Base-by-base conservation (phyloP, 371 early-diverging fungal species). In the Saksenaea vasiformis region DNA sequence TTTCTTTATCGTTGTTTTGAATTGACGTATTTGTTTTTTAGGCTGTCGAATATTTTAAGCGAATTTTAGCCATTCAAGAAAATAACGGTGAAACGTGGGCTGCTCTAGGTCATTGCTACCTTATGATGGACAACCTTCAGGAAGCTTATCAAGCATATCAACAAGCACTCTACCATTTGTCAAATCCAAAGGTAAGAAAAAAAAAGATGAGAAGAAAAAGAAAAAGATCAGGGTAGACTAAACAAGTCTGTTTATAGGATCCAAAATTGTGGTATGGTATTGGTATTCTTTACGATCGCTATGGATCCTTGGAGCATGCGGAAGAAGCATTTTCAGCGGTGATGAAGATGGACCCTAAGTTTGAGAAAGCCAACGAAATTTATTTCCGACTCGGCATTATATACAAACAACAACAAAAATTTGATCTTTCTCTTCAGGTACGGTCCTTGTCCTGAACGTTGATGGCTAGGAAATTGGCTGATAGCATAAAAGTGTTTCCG, bases 181-280 rank as follows among this genome's bases (percentile, higher is more conserved):
- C 90, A 7, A 92, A 94, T 71, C 90, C 95, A 41, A 93, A 92
- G 61, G 67, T 69, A 65, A 54, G 17, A 19, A 2, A 15, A 26
- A 10, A 14, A 24, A 8, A 17, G n/a, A 63, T 31, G 22, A 28
- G 34, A n/a, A 5, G 0, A 19, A 14, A 10, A 4, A 7, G 31
- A 24, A 24, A 38, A 27, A 7, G 26, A 17, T n/a, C n/a, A n/a
- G n/a, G n/a, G n/a, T 51, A 17, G 43, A 17, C 13, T 56, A 22
- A 19, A 47, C 10, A 22, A 19, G 35, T 58, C 14, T 24, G 5
- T 26, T 36, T 39, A 7, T 66, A 92, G 89, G 97, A 95, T 64
- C 95, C 97, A 5, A 95, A 95, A 67, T 87, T 98, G 19, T 98
- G 98, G 98, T 98, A 96, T 68, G 97, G 96, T 22, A 95, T 97